Conservation (phyloP, 192 early-diverging fungal species). For the Mortierella antarctica region DNA sequence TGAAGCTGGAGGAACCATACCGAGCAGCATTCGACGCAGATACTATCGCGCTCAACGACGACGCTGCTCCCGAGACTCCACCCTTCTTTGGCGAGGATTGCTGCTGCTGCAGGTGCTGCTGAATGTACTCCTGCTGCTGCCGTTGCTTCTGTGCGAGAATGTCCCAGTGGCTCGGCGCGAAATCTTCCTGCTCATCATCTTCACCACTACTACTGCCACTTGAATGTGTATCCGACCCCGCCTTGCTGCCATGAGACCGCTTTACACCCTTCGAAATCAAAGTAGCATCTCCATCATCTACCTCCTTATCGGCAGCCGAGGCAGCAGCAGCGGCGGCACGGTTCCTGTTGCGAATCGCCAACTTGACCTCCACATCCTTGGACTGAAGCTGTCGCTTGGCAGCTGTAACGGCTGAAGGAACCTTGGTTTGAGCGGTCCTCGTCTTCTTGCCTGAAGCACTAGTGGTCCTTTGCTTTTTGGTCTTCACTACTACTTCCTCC, state of each 20-base stretch:
- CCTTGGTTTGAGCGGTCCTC: conserved; percentile 15
- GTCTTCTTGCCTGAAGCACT: not conserved
- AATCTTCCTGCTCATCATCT: conserved; percentile 2
- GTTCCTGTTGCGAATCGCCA: conserved; percentile 21
- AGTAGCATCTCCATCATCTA: not conserved
- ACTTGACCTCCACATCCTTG: conserved; percentile 20
- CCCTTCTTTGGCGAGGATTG: conserved; percentile 6
- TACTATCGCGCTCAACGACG: conserved; percentile 23
- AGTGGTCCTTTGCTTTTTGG: conserved; percentile 8
- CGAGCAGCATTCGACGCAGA: conserved; percentile 25
- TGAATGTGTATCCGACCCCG: not conserved
- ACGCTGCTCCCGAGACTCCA: conserved; percentile 5
- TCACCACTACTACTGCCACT: not conserved
- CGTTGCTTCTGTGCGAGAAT: conserved; percentile 26
- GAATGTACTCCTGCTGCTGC: not conserved
- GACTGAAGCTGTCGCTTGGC: conserved; percentile 34
- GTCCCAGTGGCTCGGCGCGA: conserved; percentile 46
- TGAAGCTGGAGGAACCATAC: conserved; percentile 21
- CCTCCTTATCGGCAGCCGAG: not conserved
- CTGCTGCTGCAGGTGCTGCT: conserved; percentile 4
- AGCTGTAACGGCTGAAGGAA: conserved; percentile 36
- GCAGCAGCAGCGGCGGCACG: not conserved
- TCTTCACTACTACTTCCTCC: conserved; percentile 9
- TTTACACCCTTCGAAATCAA: not conserved
- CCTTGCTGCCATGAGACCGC: not conserved